These are phyloP conservation scores for Aspergillus campestris DNA, from an alignment of 495 filamentous ascomycete genomes.

Conservation along the genomic window DNA sequence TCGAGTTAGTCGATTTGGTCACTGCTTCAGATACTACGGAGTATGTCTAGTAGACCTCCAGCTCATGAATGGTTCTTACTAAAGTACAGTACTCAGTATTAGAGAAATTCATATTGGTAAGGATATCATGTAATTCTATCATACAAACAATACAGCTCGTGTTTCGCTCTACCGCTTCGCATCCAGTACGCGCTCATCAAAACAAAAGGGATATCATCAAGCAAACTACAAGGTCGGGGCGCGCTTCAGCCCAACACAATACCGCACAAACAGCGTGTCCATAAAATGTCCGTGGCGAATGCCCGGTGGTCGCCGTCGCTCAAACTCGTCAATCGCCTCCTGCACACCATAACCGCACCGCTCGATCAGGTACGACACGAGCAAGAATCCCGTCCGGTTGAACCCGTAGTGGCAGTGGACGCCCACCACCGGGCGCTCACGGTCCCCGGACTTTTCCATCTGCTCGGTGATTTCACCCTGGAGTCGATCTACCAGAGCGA, in stretches of 20 bases:
- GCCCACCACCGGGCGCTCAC: slow-evolving; percentile 51
- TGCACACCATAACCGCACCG: slow-evolving; percentile 60
- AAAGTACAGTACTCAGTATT: too few relatives aligned
- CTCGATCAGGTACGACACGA: slow-evolving; percentile 88
- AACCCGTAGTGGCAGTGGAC: slow-evolving; percentile 96
- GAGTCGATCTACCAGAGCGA: slow-evolving; percentile 67
- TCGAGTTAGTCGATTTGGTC: too few relatives aligned
- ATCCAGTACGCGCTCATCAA: background rate
- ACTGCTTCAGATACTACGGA: background rate
- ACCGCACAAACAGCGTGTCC: slow-evolving; percentile 77
- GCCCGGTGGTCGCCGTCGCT: slow-evolving; percentile 61
- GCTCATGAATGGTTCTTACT: too few relatives aligned
- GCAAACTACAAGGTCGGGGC: slow-evolving; percentile 38
- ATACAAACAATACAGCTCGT: too few relatives aligned
- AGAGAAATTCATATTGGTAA: too few relatives aligned
- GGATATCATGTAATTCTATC: too few relatives aligned
- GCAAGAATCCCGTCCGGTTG: slow-evolving; percentile 84
- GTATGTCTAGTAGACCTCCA: background rate
- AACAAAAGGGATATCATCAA: slow-evolving; percentile 8
- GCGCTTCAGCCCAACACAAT: slow-evolving; percentile 50
- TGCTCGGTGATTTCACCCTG: slow-evolving; percentile 33
- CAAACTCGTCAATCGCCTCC: slow-evolving; percentile 76
- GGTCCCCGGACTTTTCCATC: slow-evolving; percentile 34
- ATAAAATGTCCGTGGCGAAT: slow-evolving; percentile 87
- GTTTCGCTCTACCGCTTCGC: too few relatives aligned